A percentile compares a stretch with the other conserved stretches of the same genome.
phyloP scores from a whole-genome alignment of 176 grass and related monocot genomes.

The Lolium rigidum region DNA sequence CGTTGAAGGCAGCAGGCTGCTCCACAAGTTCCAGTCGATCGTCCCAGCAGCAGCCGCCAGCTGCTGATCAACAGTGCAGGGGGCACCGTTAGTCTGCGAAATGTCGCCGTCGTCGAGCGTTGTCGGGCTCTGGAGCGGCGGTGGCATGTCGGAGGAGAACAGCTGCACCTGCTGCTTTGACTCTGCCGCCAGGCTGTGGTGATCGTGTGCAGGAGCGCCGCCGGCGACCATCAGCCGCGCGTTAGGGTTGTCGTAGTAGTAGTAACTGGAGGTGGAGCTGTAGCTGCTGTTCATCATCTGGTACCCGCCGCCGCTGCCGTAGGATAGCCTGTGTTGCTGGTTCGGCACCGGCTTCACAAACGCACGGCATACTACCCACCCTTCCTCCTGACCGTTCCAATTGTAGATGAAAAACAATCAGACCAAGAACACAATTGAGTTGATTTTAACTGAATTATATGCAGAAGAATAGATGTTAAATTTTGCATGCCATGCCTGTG shows the following conservation, averaged over 20 bases:
- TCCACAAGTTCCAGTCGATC: constrained; percentile 58
- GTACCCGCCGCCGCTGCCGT: constrained; percentile 50
- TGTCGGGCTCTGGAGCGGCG: constrained; percentile 45
- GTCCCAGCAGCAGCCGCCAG: constrained; percentile 1
- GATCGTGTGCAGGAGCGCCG: neutral
- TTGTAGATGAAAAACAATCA: neutral
- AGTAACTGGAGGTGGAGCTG: constrained; percentile 18
- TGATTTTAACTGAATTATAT: constrained; percentile 5
- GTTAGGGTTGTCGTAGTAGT: constrained; percentile 38
- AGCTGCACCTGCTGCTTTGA: constrained; percentile 50
- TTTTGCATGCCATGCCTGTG: constrained; percentile 52
- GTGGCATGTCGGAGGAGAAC: constrained; percentile 51
- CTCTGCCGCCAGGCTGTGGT: neutral
- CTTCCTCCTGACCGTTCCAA: constrained; percentile 69
- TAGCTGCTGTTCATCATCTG: constrained; percentile 25
- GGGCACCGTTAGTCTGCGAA: constrained; percentile 20
- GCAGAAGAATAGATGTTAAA: neutral
- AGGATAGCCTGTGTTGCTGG: constrained; percentile 57
- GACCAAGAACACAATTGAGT: neutral
- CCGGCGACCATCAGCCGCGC: constrained; percentile 22
- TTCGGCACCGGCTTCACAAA: constrained; percentile 77
- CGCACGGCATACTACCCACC: constrained; percentile 96
- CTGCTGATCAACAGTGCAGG: constrained; percentile 15
- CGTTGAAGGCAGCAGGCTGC: constrained; percentile 56
- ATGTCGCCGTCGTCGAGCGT: neutral